These are phyloP conservation scores for Vickermania ingenoplastis DNA, from an alignment of 208 protist genomes.

Conservation along the genomic window DNA sequence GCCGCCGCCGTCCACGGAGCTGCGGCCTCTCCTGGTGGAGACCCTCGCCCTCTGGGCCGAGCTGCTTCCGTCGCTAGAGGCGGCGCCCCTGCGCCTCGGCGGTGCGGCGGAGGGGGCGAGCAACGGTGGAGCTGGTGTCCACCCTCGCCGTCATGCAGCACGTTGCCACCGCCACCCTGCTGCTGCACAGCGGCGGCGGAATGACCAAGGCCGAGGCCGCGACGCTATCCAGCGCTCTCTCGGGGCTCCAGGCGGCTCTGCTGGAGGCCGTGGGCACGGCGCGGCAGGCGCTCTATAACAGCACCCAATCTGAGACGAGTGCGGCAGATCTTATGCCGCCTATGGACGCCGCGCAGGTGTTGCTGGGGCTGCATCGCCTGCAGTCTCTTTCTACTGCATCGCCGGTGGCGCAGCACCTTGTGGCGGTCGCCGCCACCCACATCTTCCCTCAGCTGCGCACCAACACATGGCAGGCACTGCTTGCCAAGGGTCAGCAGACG, in stretches of 20 bases:
- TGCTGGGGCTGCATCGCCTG: slow-evolving; percentile 32
- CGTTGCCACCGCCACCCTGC: slow-evolving; percentile 31
- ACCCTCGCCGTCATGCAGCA: slow-evolving; percentile 47
- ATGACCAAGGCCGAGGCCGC: not conserved
- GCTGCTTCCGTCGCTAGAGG: slow-evolving; percentile 32
- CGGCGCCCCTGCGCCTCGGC: too few relatives aligned
- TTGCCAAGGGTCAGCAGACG: slow-evolving; percentile 40
- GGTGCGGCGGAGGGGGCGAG: too few relatives aligned
- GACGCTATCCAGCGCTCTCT: not conserved
- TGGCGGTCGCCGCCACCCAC: slow-evolving; percentile 23
- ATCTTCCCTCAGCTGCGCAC: slow-evolving; percentile 72
- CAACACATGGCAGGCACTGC: slow-evolving; percentile 39
- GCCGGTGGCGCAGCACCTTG: slow-evolving; percentile 10
- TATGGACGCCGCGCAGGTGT: slow-evolving; percentile 19
- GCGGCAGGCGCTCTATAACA: not conserved
- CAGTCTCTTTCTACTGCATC: slow-evolving; percentile 23
- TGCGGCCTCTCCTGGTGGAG: slow-evolving; percentile 33
- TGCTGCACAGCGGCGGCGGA: not conserved
- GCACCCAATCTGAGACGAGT: too few relatives aligned
- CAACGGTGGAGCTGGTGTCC: slow-evolving; percentile 42
- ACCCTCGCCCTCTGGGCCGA: slow-evolving; percentile 50
- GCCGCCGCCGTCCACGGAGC: slow-evolving; percentile 36
- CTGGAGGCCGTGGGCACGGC: not conserved
- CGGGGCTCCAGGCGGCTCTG: not conserved
- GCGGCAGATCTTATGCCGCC: slow-evolving; percentile 3